Evolutionary conservation across 164 flowering plant species (phyloP).

Genomic region (Dillenia turbinata): DNA sequence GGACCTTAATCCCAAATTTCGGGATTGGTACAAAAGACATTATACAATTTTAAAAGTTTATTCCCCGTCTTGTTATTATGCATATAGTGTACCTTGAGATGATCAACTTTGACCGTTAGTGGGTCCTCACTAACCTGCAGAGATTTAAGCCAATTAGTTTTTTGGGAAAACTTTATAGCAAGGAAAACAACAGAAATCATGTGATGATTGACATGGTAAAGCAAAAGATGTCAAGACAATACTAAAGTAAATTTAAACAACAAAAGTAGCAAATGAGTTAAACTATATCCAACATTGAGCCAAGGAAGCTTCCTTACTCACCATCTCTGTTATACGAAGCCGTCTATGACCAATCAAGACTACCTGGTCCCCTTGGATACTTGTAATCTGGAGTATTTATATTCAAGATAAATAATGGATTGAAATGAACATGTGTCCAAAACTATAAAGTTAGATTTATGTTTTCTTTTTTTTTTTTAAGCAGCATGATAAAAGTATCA

Average conservation of each 20-base stretch:
- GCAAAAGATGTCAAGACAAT: no score
- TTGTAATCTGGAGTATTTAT: constrained; percentile 57
- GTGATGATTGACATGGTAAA: not conserved
- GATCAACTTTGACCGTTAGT: constrained; percentile 96
- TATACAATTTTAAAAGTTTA: no score
- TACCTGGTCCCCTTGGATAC: constrained; percentile 89
- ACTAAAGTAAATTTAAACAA: no score
- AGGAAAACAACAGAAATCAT: not conserved
- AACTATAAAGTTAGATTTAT: not conserved
- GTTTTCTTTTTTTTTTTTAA: no score
- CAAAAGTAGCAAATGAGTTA: no score
- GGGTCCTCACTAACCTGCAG: constrained; percentile 88
- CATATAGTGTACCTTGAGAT: constrained; percentile 68
- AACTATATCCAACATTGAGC: no score
- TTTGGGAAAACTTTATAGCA: not conserved
- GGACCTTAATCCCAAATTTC: no score
- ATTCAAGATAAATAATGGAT: constrained; percentile 1
- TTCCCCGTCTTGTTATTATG: not conserved
- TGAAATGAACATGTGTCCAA: not conserved
- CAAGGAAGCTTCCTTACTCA: constrained; percentile 20
- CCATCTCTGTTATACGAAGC: constrained; percentile 93
- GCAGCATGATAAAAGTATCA: not conserved
- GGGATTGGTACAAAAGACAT: no score
- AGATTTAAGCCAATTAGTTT: constrained; percentile 1
- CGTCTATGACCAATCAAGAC: constrained; percentile 88